These are phyloP conservation scores for Cladophialophora bantiana DNA, from an alignment of 2,329 filamentous ascomycete genomes.

Conservation along the genomic window DNA sequence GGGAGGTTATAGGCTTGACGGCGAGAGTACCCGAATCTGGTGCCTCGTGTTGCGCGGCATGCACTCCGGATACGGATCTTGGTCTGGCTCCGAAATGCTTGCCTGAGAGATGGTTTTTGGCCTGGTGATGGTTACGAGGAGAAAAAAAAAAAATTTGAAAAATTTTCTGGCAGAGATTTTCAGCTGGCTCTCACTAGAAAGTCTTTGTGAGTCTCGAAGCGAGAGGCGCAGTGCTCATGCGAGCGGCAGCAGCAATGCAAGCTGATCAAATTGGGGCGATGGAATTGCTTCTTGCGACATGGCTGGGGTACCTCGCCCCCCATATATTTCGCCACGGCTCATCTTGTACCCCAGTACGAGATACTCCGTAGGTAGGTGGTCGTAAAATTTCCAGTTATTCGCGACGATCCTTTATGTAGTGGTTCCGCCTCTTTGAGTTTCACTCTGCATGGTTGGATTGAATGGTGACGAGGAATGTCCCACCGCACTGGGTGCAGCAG, in stretches of 20 bases:
- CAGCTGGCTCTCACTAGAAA: background rate
- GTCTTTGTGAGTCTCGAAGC: background rate
- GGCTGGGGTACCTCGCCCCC: conserved; percentile 18
- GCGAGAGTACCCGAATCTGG: conserved; percentile 16
- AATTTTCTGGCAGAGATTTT: background rate
- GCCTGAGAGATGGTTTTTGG: background rate
- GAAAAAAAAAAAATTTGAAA: background rate
- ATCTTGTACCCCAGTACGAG: conserved; percentile 11
- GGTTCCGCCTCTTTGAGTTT: background rate
- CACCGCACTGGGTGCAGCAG: background rate
- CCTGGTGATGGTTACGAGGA: background rate
- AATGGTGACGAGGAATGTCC: background rate
- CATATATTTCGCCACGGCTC: conserved; percentile 25
- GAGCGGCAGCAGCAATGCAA: conserved; percentile 8
- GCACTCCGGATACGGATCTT: background rate
- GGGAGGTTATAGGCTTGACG: conserved; percentile 9
- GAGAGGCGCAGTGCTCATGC: conserved; percentile 8
- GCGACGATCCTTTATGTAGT: background rate
- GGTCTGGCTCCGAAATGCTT: background rate
- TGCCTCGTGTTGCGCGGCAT: background rate
- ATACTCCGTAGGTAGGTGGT: background rate
- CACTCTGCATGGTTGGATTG: background rate
- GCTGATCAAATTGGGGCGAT: background rate
- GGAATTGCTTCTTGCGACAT: conserved; percentile 19
- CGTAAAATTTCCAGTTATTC: background rate